phyloP scores from a whole-genome alignment of 2,329 filamentous ascomycete species.

The Thielaviopsis punctulata region DNA sequence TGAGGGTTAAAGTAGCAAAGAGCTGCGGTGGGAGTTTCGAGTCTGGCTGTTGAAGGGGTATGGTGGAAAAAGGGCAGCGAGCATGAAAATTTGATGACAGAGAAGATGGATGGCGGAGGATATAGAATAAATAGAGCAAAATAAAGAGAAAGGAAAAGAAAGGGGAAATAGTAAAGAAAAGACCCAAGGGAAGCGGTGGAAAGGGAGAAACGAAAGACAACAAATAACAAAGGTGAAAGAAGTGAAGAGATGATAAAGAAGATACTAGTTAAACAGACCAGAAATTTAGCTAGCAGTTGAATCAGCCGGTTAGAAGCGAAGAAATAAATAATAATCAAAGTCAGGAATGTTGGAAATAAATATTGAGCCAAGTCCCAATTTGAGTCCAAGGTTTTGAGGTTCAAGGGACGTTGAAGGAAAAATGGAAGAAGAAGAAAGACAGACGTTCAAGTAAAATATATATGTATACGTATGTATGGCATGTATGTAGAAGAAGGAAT shows the following conservation, averaged over 20 bases:
- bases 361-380: not conserved
- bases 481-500: too few species aligned
- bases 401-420: not conserved
- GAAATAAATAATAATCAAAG: not conserved
- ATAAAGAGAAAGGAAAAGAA: not conserved
- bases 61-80: not conserved
- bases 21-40: not conserved
- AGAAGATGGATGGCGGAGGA: too few species aligned
- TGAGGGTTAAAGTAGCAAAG: not conserved
- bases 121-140: too few species aligned
- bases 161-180: too few species aligned
- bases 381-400: not conserved
- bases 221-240: not conserved
- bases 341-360: not conserved
- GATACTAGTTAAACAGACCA: not conserved
- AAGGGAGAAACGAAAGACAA: too few species aligned
- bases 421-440: not conserved
- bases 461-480: too few species aligned
- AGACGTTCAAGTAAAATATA: not conserved
- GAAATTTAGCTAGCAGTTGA: not conserved
- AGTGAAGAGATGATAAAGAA: not conserved
- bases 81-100: not conserved
- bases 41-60: not conserved
- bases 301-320: not conserved
- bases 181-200: not conserved